These are phyloP conservation scores for Dissophora ornata DNA, from an alignment of 192 early-diverging fungal species.

Conservation along the genomic window DNA sequence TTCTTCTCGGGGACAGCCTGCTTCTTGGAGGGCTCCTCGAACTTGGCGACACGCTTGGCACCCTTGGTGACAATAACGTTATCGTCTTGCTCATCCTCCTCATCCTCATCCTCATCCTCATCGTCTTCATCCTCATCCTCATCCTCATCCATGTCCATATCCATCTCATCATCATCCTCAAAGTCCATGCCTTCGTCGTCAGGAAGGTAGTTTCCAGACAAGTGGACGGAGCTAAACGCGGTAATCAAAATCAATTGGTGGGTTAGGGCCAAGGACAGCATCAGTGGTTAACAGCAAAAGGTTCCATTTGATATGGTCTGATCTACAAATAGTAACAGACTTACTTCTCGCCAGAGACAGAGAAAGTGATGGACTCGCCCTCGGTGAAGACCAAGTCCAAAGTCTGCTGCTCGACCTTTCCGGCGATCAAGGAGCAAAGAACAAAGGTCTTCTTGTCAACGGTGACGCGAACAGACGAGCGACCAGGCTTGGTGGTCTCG, in stretches of 20 bases:
- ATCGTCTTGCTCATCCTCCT: constrained; percentile 54
- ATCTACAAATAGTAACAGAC: neutral
- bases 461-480: constrained; percentile 75
- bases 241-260: neutral
- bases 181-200: constrained; percentile 61
- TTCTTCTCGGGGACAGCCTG: constrained; percentile 54
- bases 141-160: constrained; percentile 53
- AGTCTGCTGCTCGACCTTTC: constrained; percentile 78
- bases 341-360: constrained; percentile 67
- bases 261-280: too few species aligned
- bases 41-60: constrained; percentile 55
- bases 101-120: constrained; percentile 55
- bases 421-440: constrained; percentile 80
- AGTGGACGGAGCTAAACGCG: constrained; percentile 62
- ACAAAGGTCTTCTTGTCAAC: constrained; percentile 78
- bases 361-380: constrained; percentile 84
- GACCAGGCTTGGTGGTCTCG: constrained; percentile 60
- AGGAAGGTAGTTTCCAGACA: constrained; percentile 80
- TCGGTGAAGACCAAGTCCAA: constrained; percentile 73
- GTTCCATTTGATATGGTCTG: too few species aligned
- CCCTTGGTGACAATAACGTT: constrained; percentile 56
- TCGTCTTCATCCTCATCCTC: constrained; percentile 56
- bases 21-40: constrained; percentile 42
- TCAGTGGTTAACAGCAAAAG: too few species aligned
- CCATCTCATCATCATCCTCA: constrained; percentile 58